Percentiles rank a stretch among this genome's conserved stretches.
phyloP scores from a whole-genome alignment of 805 yeast genomes.

The Dipodascus albidus region DNA sequence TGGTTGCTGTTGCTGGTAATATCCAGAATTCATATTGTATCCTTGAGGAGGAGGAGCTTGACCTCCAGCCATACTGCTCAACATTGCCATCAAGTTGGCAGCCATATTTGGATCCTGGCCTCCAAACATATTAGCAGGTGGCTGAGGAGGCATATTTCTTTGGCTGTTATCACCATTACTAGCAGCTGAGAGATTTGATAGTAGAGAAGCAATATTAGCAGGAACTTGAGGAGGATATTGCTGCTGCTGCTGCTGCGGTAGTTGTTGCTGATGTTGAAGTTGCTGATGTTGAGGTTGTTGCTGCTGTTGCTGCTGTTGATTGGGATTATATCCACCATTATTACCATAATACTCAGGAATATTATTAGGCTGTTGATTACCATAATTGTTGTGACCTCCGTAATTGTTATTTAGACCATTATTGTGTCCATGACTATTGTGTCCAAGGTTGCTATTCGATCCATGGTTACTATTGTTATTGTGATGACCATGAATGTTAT shows the following conservation, averaged over 20 bases:
- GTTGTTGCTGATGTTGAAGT: too few relatives aligned
- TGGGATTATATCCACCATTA: slow-evolving; percentile 5
- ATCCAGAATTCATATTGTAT: background rate
- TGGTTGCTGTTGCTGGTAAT: background rate
- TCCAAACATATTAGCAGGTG: background rate
- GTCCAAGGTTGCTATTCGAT: background rate
- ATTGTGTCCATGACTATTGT: background rate
- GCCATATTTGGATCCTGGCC: background rate
- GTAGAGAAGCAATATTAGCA: background rate
- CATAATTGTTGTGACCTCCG: background rate
- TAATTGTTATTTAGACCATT: background rate
- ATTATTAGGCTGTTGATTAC: background rate
- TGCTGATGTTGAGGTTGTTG: too few relatives aligned
- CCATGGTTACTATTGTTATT: background rate
- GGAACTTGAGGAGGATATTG: slow-evolving; percentile 3
- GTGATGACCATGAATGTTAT: background rate
- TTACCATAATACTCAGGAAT: background rate
- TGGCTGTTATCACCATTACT: background rate
- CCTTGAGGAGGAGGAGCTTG: slow-evolving; percentile 1
- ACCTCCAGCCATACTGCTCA: background rate
- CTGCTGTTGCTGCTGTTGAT: slow-evolving; percentile 13
- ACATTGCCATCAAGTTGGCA: background rate
- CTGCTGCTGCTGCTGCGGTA: slow-evolving; percentile 7
- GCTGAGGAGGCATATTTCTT: background rate
- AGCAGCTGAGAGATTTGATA: background rate